These are phyloP conservation scores for Lactarius hatsudake DNA, from an alignment of 768 basidiomycete genomes.

Conservation along the genomic window DNA sequence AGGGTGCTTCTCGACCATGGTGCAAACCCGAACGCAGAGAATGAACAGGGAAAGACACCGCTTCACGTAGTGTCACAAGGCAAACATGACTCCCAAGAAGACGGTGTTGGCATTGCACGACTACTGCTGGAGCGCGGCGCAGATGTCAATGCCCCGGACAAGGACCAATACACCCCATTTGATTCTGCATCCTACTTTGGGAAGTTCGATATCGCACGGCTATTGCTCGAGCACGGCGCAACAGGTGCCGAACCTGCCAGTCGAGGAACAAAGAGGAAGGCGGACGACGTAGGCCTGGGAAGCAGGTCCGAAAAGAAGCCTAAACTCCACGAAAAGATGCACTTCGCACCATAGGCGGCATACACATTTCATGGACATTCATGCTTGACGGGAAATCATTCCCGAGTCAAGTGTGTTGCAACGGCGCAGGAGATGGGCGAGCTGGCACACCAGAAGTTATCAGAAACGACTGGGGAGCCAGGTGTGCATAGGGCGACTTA, in stretches of 20 bases:
- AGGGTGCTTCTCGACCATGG: background rate
- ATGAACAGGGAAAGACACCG: background rate
- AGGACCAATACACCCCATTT: background rate
- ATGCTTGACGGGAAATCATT: too few relatives aligned
- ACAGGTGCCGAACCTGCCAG: background rate
- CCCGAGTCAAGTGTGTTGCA: too few relatives aligned
- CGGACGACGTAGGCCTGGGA: too few relatives aligned
- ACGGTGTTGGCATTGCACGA: background rate
- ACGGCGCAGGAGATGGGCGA: too few relatives aligned
- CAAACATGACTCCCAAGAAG: background rate
- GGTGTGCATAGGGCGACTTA: too few relatives aligned
- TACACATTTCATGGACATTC: fast-evolving
- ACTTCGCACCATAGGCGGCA: too few relatives aligned
- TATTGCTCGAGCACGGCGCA: background rate
- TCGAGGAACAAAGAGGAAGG: too few relatives aligned
- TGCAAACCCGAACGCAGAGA: background rate
- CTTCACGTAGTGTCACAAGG: background rate
- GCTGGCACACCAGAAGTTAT: too few relatives aligned
- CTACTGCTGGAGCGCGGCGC: background rate
- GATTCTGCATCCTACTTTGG: background rate
- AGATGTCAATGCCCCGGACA: background rate
- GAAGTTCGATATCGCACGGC: background rate
- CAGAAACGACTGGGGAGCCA: too few relatives aligned
- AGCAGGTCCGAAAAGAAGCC: too few relatives aligned
- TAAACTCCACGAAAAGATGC: too few relatives aligned